Base-by-base conservation (phyloP, 2,329 filamentous ascomycete species). In the Graphiopsis chlorocephala region DNA sequence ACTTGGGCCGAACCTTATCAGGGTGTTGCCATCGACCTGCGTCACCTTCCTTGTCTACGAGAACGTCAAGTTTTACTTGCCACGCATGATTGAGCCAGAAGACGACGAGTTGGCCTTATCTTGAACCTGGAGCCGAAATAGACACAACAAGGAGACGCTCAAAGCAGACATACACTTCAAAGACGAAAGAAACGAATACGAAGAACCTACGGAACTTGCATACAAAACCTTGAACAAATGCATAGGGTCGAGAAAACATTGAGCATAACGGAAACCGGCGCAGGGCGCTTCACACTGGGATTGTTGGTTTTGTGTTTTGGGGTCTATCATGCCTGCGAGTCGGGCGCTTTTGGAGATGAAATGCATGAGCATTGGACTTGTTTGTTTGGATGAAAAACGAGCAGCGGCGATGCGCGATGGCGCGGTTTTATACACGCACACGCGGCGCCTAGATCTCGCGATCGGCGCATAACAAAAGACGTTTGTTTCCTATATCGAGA, bases 11-110 rank as follows among this genome's bases (percentile, higher is more conserved):
- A 96, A 94, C 69, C 85, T 97, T n/a, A 82, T 97, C 61, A 86
- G 95, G 67, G 95, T 98, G 29, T 83, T 99, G 77, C 95, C 95
- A 3, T 93, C 93, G 33, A 98, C 95, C 3, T 96, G 95, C 86
- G 92, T 97, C 62, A 98, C 94, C 1, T 98, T 99, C 75, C 78
- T 99, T 72, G 93, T 98, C 26, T 98, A 98, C 78, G 95, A 99
- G 81, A 98, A 98, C 77, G 89, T 90, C 66, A 93, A 90, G 79
- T 87, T 85, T 69, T 89, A 91, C 75, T 76, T 96, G 38, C 81
- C 82, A 5, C 61, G 53, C 35, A 64, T 64, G 61, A 45, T 57
- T 29, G 25, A 56, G 12, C 26, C 47, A 14, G 47, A 29, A 33
- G 60, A 55, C 20, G 53, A 64, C 7, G 61, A 64, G 11, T 20